phyloP scores from a whole-genome alignment of 2,329 filamentous ascomycete species.

The Nannizzia gypsea region DNA sequence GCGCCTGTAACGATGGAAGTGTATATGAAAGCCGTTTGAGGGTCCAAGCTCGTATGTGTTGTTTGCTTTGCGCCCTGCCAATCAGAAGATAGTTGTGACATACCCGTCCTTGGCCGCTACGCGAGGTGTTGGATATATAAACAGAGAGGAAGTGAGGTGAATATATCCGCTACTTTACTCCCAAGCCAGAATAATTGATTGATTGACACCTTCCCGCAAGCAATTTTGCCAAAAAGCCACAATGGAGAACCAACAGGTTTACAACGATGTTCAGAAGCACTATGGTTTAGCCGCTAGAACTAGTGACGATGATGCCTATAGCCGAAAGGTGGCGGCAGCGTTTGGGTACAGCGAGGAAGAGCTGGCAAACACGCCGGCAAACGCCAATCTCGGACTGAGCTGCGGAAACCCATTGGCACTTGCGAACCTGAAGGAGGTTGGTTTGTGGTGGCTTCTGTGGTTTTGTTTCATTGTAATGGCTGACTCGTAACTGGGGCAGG shows the following conservation, averaged over 20 bases:
- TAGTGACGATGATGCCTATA: conserved; percentile 27
- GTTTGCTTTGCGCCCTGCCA: neutral
- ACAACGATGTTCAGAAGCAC: conserved; percentile 14
- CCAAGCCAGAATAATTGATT: neutral
- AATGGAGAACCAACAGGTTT: conserved; percentile 14
- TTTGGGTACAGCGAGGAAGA: conserved; percentile 44
- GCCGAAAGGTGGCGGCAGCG: conserved; percentile 36
- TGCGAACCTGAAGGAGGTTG: conserved; percentile 38
- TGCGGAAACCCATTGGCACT: conserved; percentile 45
- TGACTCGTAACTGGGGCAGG: conserved; percentile 27
- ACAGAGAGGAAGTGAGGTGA: neutral
- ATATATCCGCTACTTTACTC: neutral
- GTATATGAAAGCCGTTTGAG: too few relatives aligned
- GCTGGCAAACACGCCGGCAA: conserved; percentile 35
- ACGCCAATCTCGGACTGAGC: conserved; percentile 43
- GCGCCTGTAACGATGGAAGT: too few relatives aligned
- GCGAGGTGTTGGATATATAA: neutral
- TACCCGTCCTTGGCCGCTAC: neutral
- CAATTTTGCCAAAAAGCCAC: neutral
- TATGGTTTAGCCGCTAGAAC: conserved; percentile 19
- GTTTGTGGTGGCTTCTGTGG: too few relatives aligned
- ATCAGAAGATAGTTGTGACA: neutral
- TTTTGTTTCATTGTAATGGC: neutral
- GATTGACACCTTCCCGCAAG: too few relatives aligned
- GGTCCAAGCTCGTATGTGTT: too few relatives aligned